These are phyloP conservation scores for Solanum piurae DNA, from an alignment of 257 asterid genomes.

Conservation along the genomic window DNA sequence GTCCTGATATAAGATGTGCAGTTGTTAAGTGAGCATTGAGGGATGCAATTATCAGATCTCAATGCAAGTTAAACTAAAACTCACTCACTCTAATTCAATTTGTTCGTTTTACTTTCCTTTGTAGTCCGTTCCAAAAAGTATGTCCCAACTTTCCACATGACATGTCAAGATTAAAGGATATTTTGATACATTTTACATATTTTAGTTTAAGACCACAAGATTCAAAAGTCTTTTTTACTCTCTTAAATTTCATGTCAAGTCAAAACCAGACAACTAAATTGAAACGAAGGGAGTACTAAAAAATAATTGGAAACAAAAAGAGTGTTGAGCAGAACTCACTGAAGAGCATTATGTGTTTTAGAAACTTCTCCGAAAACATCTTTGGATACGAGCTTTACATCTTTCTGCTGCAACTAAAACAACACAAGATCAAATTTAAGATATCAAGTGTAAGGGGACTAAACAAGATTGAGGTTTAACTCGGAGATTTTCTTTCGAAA, in stretches of 20 bases:
- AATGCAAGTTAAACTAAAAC: background rate
- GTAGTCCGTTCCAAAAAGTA: background rate
- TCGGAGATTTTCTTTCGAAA: background rate
- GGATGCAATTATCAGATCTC: background rate
- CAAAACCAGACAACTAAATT: background rate
- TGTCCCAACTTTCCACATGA: background rate
- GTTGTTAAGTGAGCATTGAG: background rate
- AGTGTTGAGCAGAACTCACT: conserved; percentile 32
- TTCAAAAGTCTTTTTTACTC: background rate
- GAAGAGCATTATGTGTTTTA: conserved; percentile 38
- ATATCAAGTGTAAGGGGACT: background rate
- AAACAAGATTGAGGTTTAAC: background rate
- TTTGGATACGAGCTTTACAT: conserved; percentile 38
- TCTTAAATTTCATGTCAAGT: background rate
- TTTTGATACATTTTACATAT: background rate
- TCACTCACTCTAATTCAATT: background rate
- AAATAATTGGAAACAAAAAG: background rate
- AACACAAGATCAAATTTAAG: background rate
- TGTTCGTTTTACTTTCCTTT: background rate
- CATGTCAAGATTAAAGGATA: background rate
- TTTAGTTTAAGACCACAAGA: background rate
- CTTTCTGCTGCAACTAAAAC: conserved; percentile 30
- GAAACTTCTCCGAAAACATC: conserved; percentile 46
- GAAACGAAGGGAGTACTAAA: background rate
- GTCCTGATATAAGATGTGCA: conserved; percentile 27